Conservation (phyloP, 2,329 filamentous ascomycete species). For the Talaromyces sp. region DNA sequence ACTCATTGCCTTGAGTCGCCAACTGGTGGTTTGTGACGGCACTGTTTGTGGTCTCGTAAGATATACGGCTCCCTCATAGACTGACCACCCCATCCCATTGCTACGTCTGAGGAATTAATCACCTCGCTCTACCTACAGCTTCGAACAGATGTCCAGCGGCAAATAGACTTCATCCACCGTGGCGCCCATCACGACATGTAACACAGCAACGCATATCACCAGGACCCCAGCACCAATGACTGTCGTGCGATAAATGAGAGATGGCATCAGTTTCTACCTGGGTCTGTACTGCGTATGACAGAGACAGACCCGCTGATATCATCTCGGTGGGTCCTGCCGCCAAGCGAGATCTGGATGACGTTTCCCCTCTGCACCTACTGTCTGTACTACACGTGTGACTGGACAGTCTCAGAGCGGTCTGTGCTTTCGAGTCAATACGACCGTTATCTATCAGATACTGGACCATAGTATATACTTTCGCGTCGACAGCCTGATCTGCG, state of each 20-base stretch:
- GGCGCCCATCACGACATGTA: neutral
- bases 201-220: neutral
- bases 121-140: neutral
- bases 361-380: neutral
- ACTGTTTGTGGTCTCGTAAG: too few species aligned
- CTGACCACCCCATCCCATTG: too few species aligned
- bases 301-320: neutral
- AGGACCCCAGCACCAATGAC: too few species aligned
- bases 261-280: too few species aligned
- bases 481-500: too few species aligned
- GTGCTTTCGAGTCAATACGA: neutral
- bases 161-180: neutral
- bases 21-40: too few species aligned
- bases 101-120: too few species aligned
- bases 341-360: neutral
- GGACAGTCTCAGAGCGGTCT: neutral
- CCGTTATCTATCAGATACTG: neutral
- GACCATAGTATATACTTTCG: too few species aligned
- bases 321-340: neutral
- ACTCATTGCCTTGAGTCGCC: too few species aligned
- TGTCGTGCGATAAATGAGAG: too few species aligned
- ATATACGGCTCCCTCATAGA: too few species aligned
- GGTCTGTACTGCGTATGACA: too few species aligned
- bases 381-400: neutral
- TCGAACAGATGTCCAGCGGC: neutral